These are phyloP conservation scores for Gentiana straminea DNA, from an alignment of 257 asterid species.

Conservation along the genomic window DNA sequence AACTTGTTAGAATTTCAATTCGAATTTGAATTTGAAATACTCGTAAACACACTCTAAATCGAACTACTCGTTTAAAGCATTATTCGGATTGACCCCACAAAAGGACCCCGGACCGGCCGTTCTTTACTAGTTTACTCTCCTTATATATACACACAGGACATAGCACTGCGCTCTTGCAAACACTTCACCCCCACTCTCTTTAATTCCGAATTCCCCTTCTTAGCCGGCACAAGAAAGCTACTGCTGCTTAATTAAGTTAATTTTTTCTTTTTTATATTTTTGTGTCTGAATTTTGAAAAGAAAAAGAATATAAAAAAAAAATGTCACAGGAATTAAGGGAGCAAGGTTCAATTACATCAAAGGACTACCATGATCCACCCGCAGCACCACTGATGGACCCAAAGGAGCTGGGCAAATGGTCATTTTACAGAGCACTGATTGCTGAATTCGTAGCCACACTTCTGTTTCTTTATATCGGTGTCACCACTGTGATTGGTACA, in stretches of 20 bases:
- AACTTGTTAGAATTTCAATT: too few species aligned
- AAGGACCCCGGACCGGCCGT: too few species aligned
- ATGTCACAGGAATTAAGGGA: background rate
- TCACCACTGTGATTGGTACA: conserved; percentile 54
- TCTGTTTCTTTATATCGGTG: conserved; percentile 60
- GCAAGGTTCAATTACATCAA: conserved; percentile 5
- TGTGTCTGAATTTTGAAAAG: background rate
- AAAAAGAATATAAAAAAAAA: background rate
- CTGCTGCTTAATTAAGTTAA: too few species aligned
- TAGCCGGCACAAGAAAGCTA: background rate
- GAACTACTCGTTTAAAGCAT: too few species aligned
- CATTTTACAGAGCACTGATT: conserved; percentile 61
- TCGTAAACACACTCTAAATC: too few species aligned
- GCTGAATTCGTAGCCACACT: conserved; percentile 76
- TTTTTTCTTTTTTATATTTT: background rate
- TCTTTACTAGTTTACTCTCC: too few species aligned
- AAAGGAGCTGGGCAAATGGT: conserved; percentile 54
- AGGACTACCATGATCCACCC: conserved; percentile 78
- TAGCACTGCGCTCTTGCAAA: too few species aligned
- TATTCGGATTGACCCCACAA: too few species aligned
- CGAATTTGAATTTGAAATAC: too few species aligned
- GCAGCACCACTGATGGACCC: conserved; percentile 60
- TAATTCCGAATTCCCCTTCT: background rate
- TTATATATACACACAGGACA: too few species aligned
- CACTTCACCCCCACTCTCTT: too few species aligned